Base-by-base conservation (phyloP, 2,329 filamentous ascomycete species). In the Aureobasidium sp. region DNA sequence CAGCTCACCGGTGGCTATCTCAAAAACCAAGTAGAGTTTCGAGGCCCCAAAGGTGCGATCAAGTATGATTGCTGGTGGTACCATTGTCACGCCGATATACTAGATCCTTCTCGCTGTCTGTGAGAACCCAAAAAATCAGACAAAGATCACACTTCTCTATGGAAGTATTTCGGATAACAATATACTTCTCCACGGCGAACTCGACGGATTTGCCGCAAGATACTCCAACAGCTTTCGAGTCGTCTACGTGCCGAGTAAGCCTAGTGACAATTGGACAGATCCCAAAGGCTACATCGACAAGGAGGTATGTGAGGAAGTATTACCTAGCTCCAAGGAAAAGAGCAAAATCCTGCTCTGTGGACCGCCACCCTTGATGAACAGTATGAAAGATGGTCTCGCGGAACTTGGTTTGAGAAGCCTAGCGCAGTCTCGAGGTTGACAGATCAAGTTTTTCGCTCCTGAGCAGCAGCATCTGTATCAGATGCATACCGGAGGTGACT, bases 391-490 rank as follows among this genome's bases (percentile, higher is more conserved):
- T 73, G 60, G 41, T 22, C 40, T 62, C 34, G 54, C 48, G 6
- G 55, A 58, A 59, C 78, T 96, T 22, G 90, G 90, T 97, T 85
- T 75, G 79, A 88, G 68, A 95, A 95, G 78, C 87, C 90, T 29
- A 82, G 83, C 55, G 88, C 90, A 32, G 89, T 96, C 63, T 94
- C 88, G 81, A 96, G 95, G 80, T 81, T 95, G 56, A 86, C 89
- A 67, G 90, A 97, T 71, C 91, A 96, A 72, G 86, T 97, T 61
- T 96, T 97, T 75, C 89, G 88, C 66, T 96, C 96, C 72, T 88
- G 86, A 41, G 29, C 29, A 30, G 29, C 29, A 30, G 14, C 29
- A 14, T 22, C 8, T 3, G 35, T n/a, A 12, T 11, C 30, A 34
- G 6, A 22, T 8, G 14, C n/a, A 35, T 14, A 6, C 12, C 6